phyloP scores from a whole-genome alignment of 768 basidiomycete genomes.

The Mycena filopes region DNA sequence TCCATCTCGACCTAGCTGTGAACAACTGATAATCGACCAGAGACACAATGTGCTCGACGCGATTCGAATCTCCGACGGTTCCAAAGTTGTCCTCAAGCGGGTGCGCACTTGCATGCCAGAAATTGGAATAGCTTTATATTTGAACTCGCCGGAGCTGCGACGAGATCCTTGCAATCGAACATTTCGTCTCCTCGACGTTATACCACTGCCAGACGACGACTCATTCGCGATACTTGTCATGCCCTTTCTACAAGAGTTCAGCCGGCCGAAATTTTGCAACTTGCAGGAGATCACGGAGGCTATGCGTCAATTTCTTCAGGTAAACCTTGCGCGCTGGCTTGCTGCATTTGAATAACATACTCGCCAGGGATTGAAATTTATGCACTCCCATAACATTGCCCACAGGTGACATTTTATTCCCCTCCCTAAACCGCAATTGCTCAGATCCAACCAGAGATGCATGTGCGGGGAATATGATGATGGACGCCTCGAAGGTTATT shows the following conservation, averaged over 20 bases:
- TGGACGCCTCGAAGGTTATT: not conserved
- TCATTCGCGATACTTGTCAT: slow-evolving; percentile 25
- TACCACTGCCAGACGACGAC: slow-evolving; percentile 19
- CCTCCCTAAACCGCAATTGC: not conserved
- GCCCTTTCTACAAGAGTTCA: slow-evolving; percentile 27
- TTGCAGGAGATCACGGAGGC: slow-evolving; percentile 30
- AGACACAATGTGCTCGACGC: no score
- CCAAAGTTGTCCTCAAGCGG: no score
- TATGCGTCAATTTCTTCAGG: slow-evolving; percentile 31
- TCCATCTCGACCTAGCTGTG: no score
- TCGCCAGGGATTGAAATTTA: slow-evolving; percentile 23
- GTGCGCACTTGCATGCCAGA: no score
- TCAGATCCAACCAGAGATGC: not conserved
- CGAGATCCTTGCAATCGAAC: slow-evolving; percentile 30
- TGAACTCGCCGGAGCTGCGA: not conserved
- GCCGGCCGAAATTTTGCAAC: slow-evolving; percentile 18
- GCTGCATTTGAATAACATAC: not conserved
- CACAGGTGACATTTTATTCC: slow-evolving; percentile 19
- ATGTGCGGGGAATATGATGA: not conserved
- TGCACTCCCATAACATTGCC: slow-evolving; percentile 25
- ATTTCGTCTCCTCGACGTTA: slow-evolving; percentile 28
- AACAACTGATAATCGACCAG: no score
- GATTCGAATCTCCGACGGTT: no score
- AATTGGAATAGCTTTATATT: slow-evolving; percentile 2
- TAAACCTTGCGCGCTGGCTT: not conserved